phyloP scores from a whole-genome alignment of 2,329 filamentous ascomycete species.

The Colletotrichum sp. region DNA sequence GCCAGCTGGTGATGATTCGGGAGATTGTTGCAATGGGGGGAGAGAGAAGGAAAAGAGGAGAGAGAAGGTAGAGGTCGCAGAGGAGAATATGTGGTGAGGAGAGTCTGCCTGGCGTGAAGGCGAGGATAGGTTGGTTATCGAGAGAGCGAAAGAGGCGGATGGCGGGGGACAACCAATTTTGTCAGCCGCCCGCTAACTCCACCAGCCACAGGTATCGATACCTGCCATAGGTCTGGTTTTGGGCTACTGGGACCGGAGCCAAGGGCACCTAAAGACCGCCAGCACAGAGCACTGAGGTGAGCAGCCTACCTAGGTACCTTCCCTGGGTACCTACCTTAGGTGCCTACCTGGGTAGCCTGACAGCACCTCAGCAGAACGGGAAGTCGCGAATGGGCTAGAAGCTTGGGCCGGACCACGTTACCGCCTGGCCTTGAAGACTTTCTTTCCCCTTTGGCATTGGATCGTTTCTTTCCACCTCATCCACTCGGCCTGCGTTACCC shows the following conservation, averaged over 20 bases:
- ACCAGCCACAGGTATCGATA: slow-evolving; percentile 23
- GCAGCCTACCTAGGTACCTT: not conserved
- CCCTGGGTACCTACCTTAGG: not conserved
- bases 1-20: not conserved
- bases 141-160: slow-evolving; percentile 22
- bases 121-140: slow-evolving; percentile 19
- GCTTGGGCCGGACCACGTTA: not conserved
- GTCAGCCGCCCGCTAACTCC: slow-evolving; percentile 24
- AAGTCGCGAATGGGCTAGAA: not conserved
- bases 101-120: slow-evolving; percentile 18
- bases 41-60: not conserved
- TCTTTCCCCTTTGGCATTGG: not conserved
- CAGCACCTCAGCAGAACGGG: not conserved
- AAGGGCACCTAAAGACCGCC: not conserved
- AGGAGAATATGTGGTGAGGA: slow-evolving; percentile 4
- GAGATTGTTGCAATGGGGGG: not conserved
- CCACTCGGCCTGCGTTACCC: not conserved
- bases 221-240: slow-evolving; percentile 4
- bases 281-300: not conserved
- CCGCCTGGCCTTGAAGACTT: not conserved
- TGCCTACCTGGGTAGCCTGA: not conserved
- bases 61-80: not conserved
- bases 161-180: slow-evolving; percentile 26
- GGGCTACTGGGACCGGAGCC: not conserved
- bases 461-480: not conserved